Conservation (phyloP, 1,284 basidiomycete species). For the Rhodotorula sp. region DNA sequence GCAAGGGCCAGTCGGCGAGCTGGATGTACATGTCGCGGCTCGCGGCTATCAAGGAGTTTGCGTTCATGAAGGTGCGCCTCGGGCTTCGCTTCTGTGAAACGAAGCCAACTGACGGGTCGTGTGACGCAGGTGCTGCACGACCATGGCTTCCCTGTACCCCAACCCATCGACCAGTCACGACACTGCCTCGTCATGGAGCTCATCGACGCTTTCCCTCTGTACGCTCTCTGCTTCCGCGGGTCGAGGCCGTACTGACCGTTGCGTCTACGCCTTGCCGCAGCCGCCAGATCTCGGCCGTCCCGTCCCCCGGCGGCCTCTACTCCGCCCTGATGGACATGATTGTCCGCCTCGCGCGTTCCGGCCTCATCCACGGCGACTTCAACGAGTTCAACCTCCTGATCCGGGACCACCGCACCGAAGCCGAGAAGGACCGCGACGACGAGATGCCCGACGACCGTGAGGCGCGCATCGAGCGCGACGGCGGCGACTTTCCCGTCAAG, state of each 20-base stretch:
- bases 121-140: constrained; percentile 90
- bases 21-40: constrained; percentile 99
- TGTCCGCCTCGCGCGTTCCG: constrained; percentile 86
- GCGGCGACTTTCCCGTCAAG: constrained; percentile 32
- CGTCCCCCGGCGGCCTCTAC: constrained; percentile 85
- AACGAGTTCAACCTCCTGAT: constrained; percentile 99
- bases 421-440: constrained; percentile 41
- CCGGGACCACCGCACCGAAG: constrained; percentile 52
- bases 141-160: constrained; percentile 89
- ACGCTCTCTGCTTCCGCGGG: constrained; percentile 48
- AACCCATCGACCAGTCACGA: constrained; percentile 88
- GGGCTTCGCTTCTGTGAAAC: too few species aligned
- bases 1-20: constrained; percentile 90
- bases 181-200: constrained; percentile 96
- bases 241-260: background rate
- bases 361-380: constrained; percentile 97
- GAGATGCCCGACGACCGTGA: constrained; percentile 39
- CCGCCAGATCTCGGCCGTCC: constrained; percentile 81
- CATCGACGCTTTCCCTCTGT: constrained; percentile 94
- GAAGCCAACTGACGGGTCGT: too few species aligned
- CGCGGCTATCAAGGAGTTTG: constrained; percentile 95
- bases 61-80: constrained; percentile 93
- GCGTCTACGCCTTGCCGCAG: constrained; percentile 64
- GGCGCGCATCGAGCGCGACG: constrained; percentile 24
- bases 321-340: constrained; percentile 93